Conservation (phyloP, 164 flowering plant species). For the Houttuynia cordata region DNA sequence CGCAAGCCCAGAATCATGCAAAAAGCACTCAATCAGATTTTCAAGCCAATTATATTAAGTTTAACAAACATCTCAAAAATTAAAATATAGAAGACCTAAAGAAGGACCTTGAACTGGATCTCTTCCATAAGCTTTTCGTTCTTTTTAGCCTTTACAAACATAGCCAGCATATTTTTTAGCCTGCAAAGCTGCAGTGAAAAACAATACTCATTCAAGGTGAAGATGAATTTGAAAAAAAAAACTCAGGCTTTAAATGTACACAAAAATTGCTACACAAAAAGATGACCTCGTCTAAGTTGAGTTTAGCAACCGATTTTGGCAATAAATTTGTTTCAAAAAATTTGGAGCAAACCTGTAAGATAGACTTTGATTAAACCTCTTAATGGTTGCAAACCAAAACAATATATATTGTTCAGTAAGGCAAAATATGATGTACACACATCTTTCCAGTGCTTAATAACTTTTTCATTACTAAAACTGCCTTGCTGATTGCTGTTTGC, state of each 20-base stretch:
- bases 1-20: neutral
- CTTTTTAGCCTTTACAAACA: conserved; percentile 33
- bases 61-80: neutral
- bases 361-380: neutral
- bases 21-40: neutral
- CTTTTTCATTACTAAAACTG: conserved; percentile 10
- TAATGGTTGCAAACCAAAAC: neutral
- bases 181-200: conserved; percentile 32
- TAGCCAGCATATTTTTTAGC: conserved; percentile 43
- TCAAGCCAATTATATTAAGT: neutral
- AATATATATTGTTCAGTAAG: neutral
- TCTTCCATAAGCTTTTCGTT: conserved; percentile 28
- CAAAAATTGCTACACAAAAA: neutral
- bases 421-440: conserved; percentile 24
- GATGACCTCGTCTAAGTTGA: conserved; percentile 32
- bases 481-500: conserved; percentile 10
- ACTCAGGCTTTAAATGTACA: neutral
- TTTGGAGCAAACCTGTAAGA: conserved; percentile 36
- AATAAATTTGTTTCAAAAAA: conserved; percentile 24
- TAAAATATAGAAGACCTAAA: neutral
- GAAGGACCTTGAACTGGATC: conserved; percentile 46
- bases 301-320: conserved; percentile 27
- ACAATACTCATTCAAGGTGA: neutral
- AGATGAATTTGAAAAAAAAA: neutral
- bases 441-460: conserved; percentile 24